Evolutionary conservation across 495 filamentous ascomycete genomes (phyloP).

Genomic region (Penicillium herquei): DNA sequence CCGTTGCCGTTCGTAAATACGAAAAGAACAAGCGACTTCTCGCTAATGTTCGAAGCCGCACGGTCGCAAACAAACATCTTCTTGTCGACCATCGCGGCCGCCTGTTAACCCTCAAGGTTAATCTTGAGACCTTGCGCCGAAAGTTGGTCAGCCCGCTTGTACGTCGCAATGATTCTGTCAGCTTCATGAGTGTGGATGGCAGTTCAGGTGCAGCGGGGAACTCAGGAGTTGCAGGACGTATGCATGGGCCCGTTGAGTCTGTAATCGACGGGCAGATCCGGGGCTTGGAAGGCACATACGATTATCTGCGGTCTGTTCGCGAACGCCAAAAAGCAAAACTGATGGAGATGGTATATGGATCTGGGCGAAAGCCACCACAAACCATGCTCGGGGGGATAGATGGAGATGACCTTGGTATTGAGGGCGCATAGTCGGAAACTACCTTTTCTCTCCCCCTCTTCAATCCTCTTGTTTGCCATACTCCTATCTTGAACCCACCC

Average conservation of each 20-base stretch:
- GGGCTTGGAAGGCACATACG: conserved; percentile 74
- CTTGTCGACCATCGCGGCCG: conserved; percentile 80
- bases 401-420: conserved; percentile 16
- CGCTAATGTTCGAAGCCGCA: conserved; percentile 72
- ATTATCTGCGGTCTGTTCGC: conserved; percentile 68
- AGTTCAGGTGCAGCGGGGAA: conserved; percentile 31
- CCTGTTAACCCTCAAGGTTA: conserved; percentile 73
- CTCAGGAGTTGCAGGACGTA: conserved; percentile 41
- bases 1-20: conserved; percentile 73
- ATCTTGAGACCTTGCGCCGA: conserved; percentile 70
- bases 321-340: conserved; percentile 78
- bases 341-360: conserved; percentile 76
- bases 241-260: conserved; percentile 51
- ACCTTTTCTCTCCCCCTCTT: too few relatives aligned
- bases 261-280: conserved; percentile 79
- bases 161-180: conserved; percentile 57
- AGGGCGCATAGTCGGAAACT: not conserved
- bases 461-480: too few relatives aligned
- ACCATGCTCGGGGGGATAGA: conserved; percentile 28
- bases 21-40: conserved; percentile 80
- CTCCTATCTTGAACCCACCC: too few relatives aligned
- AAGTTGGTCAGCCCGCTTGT: conserved; percentile 82
- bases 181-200: conserved; percentile 36
- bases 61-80: conserved; percentile 80
- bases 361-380: conserved; percentile 38